Evolutionary conservation across 2,329 filamentous ascomycete genomes (phyloP).

Genomic region (Teratosphaeria viscida): DNA sequence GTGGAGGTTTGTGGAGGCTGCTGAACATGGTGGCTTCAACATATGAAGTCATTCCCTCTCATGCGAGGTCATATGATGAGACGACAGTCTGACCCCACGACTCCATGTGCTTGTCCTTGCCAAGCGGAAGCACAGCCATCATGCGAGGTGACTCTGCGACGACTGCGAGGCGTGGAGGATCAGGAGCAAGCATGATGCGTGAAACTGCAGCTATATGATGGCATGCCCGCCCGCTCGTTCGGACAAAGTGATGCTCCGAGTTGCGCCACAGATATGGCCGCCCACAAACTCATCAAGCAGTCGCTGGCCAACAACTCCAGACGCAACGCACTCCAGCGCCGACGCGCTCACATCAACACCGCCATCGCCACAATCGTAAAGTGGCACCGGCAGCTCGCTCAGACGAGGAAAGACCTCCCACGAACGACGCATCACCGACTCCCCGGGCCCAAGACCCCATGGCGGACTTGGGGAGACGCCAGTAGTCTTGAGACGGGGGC

Average conservation of each 20-base stretch:
- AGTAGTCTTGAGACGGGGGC: no score
- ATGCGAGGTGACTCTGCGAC: not conserved
- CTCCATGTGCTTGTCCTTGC: not conserved
- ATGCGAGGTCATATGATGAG: not conserved
- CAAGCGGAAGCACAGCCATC: not conserved
- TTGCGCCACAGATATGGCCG: not conserved
- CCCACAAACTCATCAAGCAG: no score
- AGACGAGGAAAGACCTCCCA: no score
- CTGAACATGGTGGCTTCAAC: constrained; percentile 47
- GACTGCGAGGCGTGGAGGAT: not conserved
- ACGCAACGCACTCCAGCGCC: no score
- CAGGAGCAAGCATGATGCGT: not conserved
- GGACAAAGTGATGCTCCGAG: not conserved
- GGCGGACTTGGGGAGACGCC: no score
- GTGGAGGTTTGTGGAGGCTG: constrained; percentile 66
- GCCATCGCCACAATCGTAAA: no score
- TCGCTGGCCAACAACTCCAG: no score
- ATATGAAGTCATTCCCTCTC: constrained; percentile 16
- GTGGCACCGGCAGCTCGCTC: no score
- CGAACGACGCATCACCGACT: no score
- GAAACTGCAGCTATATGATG: not conserved
- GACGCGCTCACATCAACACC: no score
- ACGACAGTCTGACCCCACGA: not conserved
- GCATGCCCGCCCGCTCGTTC: not conserved
- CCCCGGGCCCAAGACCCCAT: no score